Percentiles rank a stretch among this genome's conserved stretches.
Evolutionary conservation across 176 grass and related monocot species (phyloP).

Genomic region (Oryza meridionalis): DNA sequence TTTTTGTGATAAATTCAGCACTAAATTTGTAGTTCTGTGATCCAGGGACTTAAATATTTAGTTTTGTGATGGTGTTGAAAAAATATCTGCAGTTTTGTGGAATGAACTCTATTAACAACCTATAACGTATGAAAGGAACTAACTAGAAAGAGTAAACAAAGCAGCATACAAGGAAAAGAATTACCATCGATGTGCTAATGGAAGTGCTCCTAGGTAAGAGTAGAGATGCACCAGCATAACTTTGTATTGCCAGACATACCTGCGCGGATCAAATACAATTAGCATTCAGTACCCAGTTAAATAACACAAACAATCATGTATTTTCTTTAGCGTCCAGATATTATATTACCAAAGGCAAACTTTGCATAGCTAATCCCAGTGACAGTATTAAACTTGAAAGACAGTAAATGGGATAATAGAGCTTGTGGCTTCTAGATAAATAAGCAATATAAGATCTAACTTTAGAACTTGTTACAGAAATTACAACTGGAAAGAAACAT

Average conservation of each 20-base stretch:
- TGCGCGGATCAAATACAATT: slow-evolving; percentile 46
- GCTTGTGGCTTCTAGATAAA: neutral
- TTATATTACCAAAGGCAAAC: slow-evolving; percentile 26
- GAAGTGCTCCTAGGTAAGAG: slow-evolving; percentile 73
- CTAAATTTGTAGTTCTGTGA: neutral
- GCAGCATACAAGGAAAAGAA: slow-evolving; percentile 1
- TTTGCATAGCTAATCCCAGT: slow-evolving; percentile 13
- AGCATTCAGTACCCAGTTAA: slow-evolving; percentile 30
- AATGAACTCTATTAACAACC: neutral
- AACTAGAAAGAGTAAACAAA: slow-evolving; percentile 31
- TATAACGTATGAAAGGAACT: slow-evolving; percentile 17
- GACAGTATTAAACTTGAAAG: slow-evolving; percentile 7
- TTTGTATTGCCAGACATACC: slow-evolving; percentile 91
- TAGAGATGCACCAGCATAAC: slow-evolving; percentile 86
- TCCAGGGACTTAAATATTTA: neutral
- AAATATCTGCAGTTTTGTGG: neutral
- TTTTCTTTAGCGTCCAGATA: neutral
- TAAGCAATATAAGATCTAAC: neutral
- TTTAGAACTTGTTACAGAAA: neutral
- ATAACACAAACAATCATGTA: neutral
- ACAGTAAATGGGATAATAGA: slow-evolving; percentile 2
- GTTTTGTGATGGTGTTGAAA: neutral
- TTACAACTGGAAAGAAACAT: neutral
- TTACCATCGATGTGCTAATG: slow-evolving; percentile 90
- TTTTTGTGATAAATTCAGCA: neutral